Base-by-base conservation (phyloP, 2,329 filamentous ascomycete genomes). In the Penicillium sumatraense region DNA sequence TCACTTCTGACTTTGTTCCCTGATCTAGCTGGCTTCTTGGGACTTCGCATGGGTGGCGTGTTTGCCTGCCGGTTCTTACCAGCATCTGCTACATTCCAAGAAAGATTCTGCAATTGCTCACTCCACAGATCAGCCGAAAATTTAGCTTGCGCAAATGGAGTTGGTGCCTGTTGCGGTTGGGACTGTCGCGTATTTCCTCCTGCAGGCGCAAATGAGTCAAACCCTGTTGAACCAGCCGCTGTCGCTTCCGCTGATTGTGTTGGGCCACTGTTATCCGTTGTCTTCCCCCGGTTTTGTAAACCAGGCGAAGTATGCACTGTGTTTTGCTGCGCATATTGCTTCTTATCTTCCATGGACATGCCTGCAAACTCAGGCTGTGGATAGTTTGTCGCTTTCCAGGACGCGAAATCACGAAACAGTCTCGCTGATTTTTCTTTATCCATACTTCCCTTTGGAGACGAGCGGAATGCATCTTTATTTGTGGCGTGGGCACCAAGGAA, bases 61-160 rank as follows among this genome's bases (percentile, higher is more conserved):
- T 67, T 69, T n/a, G 68, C 57, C 44, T 65, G 62, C 18, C 67
- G 66, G 16, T 60, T 47, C 18, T 55, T 63, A 6, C 70, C 70
- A 21, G 57, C 60, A 26, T 70, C 67, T 4, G 73, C 69, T 36
- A 68, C 57, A 20, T 66, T 67, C 66, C 70, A 75, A 1, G 65
- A 65, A 18, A 71, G 57, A 49, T 72, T 65, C 24, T 70, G 70
- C 13, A 79, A 60, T 42, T 71, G 65, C 49, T 73, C 69, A 35
- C 65, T 61, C 75, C 76, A 78, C 33, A 70, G 61, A 31, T 76
- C 74, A 13, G 68, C 69, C 27, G 68, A 68, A 51, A 77, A 79
- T 27, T 68, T 73, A 3, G 66, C 67, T 27, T 69, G 61, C 11
- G 67, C 63, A 58, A 75, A 75, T 14, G 65, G 64, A 4, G 65